Evolutionary conservation across 164 flowering plant species (phyloP).

Genomic region (Magnolia officinalis): DNA sequence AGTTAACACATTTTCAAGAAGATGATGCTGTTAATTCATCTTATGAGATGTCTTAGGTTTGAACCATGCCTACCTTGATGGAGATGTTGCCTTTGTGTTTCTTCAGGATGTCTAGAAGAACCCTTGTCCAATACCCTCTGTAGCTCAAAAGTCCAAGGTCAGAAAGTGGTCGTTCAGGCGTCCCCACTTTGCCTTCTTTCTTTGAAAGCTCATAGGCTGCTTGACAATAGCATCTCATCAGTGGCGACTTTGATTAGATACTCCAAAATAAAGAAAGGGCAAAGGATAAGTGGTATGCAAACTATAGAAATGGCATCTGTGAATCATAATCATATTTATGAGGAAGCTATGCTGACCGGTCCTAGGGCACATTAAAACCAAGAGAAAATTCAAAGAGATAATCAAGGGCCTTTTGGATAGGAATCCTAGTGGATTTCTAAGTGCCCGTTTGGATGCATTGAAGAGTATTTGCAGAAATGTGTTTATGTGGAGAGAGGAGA

Average conservation of each 20-base stretch:
- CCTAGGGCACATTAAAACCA: not conserved
- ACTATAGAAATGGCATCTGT: not conserved
- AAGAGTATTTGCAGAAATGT: too few relatives aligned
- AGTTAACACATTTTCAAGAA: not conserved
- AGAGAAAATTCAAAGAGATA: too few relatives aligned
- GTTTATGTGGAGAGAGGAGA: too few relatives aligned
- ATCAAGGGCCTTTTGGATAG: too few relatives aligned
- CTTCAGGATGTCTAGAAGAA: slow-evolving; percentile 85
- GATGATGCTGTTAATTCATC: not conserved
- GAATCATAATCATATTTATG: too few relatives aligned
- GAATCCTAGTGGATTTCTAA: too few relatives aligned
- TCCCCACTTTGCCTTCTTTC: slow-evolving; percentile 95
- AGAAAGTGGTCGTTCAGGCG: slow-evolving; percentile 97
- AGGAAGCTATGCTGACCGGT: not conserved
- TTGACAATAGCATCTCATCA: slow-evolving; percentile 9
- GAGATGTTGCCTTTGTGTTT: slow-evolving; percentile 97
- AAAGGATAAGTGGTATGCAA: not conserved
- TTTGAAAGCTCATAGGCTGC: slow-evolving; percentile 93
- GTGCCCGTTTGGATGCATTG: too few relatives aligned
- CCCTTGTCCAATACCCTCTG: slow-evolving; percentile 97
- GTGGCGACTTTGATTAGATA: not conserved
- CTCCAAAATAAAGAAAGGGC: not conserved
- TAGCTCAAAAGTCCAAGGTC: slow-evolving; percentile 93
- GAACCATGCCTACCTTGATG: slow-evolving; percentile 58
- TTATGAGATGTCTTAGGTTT: not conserved